These are phyloP conservation scores for Uromyces viciae-fabae DNA, from an alignment of 1,284 basidiomycete species.

Conservation along the genomic window DNA sequence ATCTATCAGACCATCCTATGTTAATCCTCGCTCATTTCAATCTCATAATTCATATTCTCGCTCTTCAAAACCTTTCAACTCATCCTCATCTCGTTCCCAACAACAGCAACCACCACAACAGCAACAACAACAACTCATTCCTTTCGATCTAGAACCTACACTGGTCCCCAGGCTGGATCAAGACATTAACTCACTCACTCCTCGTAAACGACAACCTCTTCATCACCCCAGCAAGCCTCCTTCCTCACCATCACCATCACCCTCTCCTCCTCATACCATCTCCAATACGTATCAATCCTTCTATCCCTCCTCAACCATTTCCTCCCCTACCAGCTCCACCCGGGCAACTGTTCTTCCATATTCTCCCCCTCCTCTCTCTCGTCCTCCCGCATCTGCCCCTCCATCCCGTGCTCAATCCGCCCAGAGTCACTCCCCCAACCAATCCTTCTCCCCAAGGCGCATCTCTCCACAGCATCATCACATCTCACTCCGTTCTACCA, in stretches of 20 bases:
- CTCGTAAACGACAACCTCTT: conserved; percentile 10
- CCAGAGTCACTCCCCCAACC: background rate
- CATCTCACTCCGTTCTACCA: too few relatives aligned
- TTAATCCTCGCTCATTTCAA: background rate
- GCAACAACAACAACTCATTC: background rate
- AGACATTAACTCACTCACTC: conserved; percentile 16
- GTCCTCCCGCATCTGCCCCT: conserved; percentile 30
- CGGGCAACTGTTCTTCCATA: too few relatives aligned
- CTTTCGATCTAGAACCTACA: background rate
- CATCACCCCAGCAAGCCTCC: background rate
- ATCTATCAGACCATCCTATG: conserved; percentile 11
- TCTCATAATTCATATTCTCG: background rate
- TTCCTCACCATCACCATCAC: background rate
- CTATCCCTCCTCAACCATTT: background rate
- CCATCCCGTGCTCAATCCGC: background rate
- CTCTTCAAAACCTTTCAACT: background rate
- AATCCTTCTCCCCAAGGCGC: background rate
- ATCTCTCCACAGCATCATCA: background rate
- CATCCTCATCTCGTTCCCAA: background rate
- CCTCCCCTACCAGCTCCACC: background rate
- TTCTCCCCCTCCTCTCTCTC: background rate
- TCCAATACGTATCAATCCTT: background rate
- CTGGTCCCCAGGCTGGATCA: background rate
- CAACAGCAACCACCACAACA: background rate
- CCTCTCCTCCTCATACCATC: background rate